A percentile compares a stretch with the other conserved stretches of the same genome.
These are phyloP conservation scores for Colletotrichum sp. DNA, from an alignment of 2,329 filamentous ascomycete genomes.

Conservation along the genomic window DNA sequence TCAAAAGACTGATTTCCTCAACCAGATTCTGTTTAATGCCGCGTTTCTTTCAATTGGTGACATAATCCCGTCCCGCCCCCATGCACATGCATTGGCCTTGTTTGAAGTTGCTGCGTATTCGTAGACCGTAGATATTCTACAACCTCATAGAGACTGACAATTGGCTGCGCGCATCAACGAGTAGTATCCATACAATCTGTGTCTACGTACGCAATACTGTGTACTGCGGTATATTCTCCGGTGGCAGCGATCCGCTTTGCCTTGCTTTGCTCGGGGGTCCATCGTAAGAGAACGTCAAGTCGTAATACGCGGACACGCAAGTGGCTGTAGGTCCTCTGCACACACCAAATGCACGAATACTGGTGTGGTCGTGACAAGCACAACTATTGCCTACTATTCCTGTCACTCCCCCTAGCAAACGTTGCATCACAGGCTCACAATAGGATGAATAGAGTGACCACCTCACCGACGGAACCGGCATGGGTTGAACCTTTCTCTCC, in stretches of 20 bases:
- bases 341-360: not conserved
- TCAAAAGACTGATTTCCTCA: not conserved
- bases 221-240: not conserved
- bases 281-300: not conserved
- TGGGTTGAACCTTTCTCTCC: not conserved
- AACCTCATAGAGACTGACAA: not conserved
- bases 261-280: not conserved
- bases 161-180: not conserved
- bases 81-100: not conserved
- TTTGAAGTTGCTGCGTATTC: not conserved
- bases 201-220: not conserved
- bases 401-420: not conserved
- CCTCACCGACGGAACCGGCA: not conserved
- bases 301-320: not conserved
- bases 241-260: not conserved
- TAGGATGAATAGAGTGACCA: not conserved
- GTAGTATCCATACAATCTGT: not conserved
- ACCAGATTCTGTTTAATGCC: slow-evolving; percentile 10
- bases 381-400: not conserved
- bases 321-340: not conserved
- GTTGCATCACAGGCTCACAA: slow-evolving; percentile 2
- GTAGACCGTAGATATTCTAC: not conserved
- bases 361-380: not conserved
- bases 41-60: not conserved
- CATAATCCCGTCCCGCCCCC: slow-evolving; percentile 4